phyloP scores from a whole-genome alignment of 768 basidiomycete species.

The Rhodotorula sphaerocarpa region DNA sequence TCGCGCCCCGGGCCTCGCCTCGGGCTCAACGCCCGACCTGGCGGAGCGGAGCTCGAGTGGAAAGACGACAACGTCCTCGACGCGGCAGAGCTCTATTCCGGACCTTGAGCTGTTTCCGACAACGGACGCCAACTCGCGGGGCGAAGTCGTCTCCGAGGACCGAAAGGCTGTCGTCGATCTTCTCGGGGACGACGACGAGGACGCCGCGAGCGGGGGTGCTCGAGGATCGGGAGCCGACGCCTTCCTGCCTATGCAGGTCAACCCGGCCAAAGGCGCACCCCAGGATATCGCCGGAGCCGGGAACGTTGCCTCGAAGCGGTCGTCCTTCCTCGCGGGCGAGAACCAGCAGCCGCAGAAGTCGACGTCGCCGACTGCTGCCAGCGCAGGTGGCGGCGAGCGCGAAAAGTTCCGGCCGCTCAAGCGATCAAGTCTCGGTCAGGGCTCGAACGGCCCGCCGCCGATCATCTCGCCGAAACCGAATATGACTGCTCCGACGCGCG shows the following conservation, averaged over 20 bases:
- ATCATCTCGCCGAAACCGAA: not conserved
- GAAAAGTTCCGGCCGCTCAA: slow-evolving; percentile 32
- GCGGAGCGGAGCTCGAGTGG: not conserved
- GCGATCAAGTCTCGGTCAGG: not conserved
- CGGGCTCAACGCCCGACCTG: not conserved
- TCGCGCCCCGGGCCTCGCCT: not conserved
- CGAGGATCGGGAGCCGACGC: not conserved
- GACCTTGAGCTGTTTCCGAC: slow-evolving; percentile 17
- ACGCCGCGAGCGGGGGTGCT: no score
- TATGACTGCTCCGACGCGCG: not conserved
- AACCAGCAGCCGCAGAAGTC: not conserved
- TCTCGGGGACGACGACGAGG: slow-evolving; percentile 19
- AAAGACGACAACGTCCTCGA: not conserved
- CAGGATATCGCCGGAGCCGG: not conserved
- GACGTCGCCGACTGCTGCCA: not conserved
- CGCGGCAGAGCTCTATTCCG: slow-evolving; percentile 7
- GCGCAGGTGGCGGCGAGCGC: not conserved
- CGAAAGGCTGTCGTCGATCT: slow-evolving; percentile 10
- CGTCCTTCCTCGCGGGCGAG: slow-evolving; percentile 6
- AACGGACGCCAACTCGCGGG: not conserved
- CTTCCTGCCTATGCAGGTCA: not conserved
- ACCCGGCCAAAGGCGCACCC: no score
- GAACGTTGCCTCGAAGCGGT: slow-evolving; percentile 10
- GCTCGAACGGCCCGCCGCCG: not conserved
- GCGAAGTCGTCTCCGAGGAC: not conserved